Evolutionary conservation across 2,329 filamentous ascomycete species (phyloP), one percentile per base, ranked within the genome.

Genomic region (Hymenoscyphus infarciens): DNA sequence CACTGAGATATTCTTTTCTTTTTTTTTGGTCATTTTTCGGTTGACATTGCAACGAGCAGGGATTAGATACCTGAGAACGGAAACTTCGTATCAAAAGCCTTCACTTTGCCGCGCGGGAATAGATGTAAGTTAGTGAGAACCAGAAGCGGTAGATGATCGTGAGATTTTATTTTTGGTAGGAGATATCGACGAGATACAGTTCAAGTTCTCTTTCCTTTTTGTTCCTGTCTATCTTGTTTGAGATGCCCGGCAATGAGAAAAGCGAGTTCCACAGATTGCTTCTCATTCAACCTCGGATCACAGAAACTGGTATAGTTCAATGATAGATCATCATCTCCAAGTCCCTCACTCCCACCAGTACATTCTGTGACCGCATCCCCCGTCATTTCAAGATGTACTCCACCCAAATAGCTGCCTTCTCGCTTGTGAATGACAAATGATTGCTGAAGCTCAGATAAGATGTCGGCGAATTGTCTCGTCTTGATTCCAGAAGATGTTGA

Each of bases 321-420:
- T 2, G 89, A 89, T 71, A 99, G 75, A 73, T 97, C 94, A 66
- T 95, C 90, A 76, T 98, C 95, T 39, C 85, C 90, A 63, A 98
- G 79, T 0, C 89, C 91, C 73, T 92, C 91, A 66, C 91, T 94
- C 22, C 95, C 95, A 62, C 95, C 92, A 0, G 96, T 85, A 72
- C 95, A 99, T 79, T 99, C 95, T 0, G 95, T 99, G 10, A 99
- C 95, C 7, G 92, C 91, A 72, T 99, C 95, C 6, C 94, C 95
- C 0, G 95, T 99, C 56, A 99, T 81, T 77, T 99, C 95, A 7
- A 99, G 83, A 77, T 99, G 95, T 72, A 98, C 90, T 59, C 95
- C 95, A 42, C 95, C 95, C 0, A 99, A 83, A 78, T 94, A 95
- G 66, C 90, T 96, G 25, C 88, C 87, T 67, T 92, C 83, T 66